These are phyloP conservation scores for Cicer cuneatum DNA, from an alignment of 306 rosid species.

Conservation along the genomic window DNA sequence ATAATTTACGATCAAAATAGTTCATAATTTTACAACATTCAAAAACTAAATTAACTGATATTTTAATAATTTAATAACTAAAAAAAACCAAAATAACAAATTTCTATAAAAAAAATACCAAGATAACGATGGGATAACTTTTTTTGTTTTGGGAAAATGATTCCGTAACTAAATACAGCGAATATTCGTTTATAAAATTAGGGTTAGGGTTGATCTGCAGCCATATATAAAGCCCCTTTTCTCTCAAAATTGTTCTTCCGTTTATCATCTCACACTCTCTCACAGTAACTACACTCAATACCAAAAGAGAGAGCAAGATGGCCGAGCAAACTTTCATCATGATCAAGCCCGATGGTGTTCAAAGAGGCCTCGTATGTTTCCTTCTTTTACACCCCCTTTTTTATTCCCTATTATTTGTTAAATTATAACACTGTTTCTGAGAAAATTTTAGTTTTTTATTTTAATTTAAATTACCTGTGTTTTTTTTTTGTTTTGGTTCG, in stretches of 20 bases:
- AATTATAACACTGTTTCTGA: background rate
- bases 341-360: constrained; percentile 96
- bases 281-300: background rate
- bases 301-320: constrained; percentile 48
- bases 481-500: background rate
- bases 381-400: background rate
- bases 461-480: too few species aligned
- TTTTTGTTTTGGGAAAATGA: background rate
- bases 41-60: too few species aligned
- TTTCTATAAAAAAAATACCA: too few species aligned
- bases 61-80: too few species aligned
- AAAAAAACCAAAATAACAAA: too few species aligned
- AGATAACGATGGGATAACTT: background rate
- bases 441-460: background rate
- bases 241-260: background rate
- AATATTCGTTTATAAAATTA: constrained; percentile 46
- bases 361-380: constrained; percentile 76
- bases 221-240: constrained; percentile 38
- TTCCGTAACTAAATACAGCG: background rate
- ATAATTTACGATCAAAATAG: too few species aligned
- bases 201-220: constrained; percentile 37
- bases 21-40: too few species aligned
- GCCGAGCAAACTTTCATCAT: constrained; percentile 83
- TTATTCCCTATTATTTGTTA: background rate
- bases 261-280: background rate